Evolutionary conservation across 2,329 filamentous ascomycete genomes (phyloP), one percentile per base, ranked within the genome.

Genomic region (Exophiala bonariae): DNA sequence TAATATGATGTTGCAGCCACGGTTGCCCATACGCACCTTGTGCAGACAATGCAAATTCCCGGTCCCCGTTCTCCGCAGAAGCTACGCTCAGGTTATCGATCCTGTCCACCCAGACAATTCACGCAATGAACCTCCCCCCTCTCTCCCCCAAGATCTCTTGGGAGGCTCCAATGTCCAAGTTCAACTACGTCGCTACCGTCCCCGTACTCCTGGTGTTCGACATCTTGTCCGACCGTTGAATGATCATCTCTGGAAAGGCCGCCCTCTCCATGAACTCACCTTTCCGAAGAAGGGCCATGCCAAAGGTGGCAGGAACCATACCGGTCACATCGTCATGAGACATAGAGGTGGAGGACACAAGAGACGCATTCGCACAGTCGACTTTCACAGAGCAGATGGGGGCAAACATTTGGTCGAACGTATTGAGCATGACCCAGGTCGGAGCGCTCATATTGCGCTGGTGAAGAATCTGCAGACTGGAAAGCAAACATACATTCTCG

Each of bases 231-330:
- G 93, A 34, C 90, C 93, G 11, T 85, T 96, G 70, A 97, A 97
- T 70, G 90, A 96, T 63, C 93, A 99, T 69, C 75, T 99, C 36
- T 97, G 89, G 89, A 96, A 95, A 71, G 93, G 93, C 49, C 79
- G 90, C 47, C 89, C 93, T 1, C 83, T 86, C 58, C 76, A 88
- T 26, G 82, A 85, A 41, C 78, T 99, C 67, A 99, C 95, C 9
- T 88, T 89, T 62, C 83, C 90, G 30, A 96, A 96, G 69, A 92
- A 92, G 68, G 93, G 93, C 13, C 90, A 96, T 61, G 85, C 82
- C 42, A 93, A 95, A 68, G 95, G 93, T 68, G 93, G 93, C 34
- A 82, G 93, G 61, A 99, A 99, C 68, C 87, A 88, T 63, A 86
- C 80, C 44, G 95, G 93, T 18, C 78, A 82, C 56, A 81, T 99